Evolutionary conservation across 2,329 filamentous ascomycete species (phyloP), one percentile per base, ranked within the genome.

Genomic region (Bipolaris victoriae): DNA sequence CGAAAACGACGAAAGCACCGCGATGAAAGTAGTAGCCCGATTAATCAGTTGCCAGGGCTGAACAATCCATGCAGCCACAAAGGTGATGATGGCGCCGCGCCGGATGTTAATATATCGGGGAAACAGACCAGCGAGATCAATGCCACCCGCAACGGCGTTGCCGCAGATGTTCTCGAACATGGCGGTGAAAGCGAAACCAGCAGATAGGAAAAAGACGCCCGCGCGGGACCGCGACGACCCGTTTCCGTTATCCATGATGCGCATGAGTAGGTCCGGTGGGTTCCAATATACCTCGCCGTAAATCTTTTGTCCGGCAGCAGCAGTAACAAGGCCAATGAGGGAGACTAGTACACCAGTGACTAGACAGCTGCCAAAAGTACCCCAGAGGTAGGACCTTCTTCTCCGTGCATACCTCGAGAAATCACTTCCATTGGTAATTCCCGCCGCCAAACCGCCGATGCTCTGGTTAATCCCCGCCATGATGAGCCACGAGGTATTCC

Each of bases 381-480:
- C 78, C n/a, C 72, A 67, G 3, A 80, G 55, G 39, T 79, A 80
- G 37, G 71, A 61, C 46, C 68, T 72, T 39, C 70, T 70, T 3
- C 62, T 63, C 26, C 67, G 69, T 0, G 78, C 72, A 55, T 81
- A 82, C 7, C 80, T 75, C 1, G 78, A 78, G 61, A 81, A 81
- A 61, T 81, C 80, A 16, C 74, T 78, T 10, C 76, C 75, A 47
- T 79, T 79, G 5, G 76, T 78, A 31, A 80, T 79, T 0, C 77
- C 77, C 0, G 77, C 77, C 0, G 78, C 77, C 6, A 79, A 66
- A 1, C 73, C 63, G 1, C 79, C 79, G 10, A 81, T 62, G 26
- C 73, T 73, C 46, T 80, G 78, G 52, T 80, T 81, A 50, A 81
- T 77, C 0, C 78, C 78, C 10, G 76, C 72, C 77, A 81, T 79